Percentiles rank a stretch among this genome's conserved stretches.
These are phyloP conservation scores for Fusarium citri DNA, from an alignment of 2,329 filamentous ascomycete genomes.

Conservation along the genomic window DNA sequence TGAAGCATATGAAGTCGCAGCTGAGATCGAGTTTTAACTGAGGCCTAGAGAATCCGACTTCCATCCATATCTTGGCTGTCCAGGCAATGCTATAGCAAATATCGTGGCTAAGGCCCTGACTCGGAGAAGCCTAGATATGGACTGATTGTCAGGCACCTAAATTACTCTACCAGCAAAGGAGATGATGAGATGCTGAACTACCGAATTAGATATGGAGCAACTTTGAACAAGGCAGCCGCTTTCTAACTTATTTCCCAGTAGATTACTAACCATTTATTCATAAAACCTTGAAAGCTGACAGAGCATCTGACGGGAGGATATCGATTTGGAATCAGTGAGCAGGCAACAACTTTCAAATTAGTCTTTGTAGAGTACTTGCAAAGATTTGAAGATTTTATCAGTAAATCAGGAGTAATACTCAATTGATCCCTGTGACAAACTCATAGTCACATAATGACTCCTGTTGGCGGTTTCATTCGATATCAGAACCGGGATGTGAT, in stretches of 20 bases:
- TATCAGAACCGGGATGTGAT: conserved; percentile 7
- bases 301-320: background rate
- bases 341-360: background rate
- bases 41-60: conserved; percentile 7
- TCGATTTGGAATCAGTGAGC: background rate
- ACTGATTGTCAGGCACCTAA: background rate
- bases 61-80: background rate
- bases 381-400: background rate
- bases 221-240: conserved; percentile 1
- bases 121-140: background rate
- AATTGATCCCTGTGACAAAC: background rate
- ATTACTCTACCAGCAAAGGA: background rate
- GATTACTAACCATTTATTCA: conserved; percentile 15
- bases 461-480: background rate
- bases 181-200: background rate
- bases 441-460: background rate
- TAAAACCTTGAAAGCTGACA: background rate
- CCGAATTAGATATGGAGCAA: background rate
- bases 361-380: background rate
- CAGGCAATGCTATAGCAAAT: background rate
- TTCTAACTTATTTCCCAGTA: background rate
- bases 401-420: background rate
- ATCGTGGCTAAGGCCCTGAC: background rate
- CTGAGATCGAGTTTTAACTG: conserved; percentile 57
- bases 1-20: conserved; percentile 65